A percentile compares a stretch with the other conserved stretches of the same genome.
phyloP scores from a whole-genome alignment of 305 asterid species.

The Solanum aculeatissimum region DNA sequence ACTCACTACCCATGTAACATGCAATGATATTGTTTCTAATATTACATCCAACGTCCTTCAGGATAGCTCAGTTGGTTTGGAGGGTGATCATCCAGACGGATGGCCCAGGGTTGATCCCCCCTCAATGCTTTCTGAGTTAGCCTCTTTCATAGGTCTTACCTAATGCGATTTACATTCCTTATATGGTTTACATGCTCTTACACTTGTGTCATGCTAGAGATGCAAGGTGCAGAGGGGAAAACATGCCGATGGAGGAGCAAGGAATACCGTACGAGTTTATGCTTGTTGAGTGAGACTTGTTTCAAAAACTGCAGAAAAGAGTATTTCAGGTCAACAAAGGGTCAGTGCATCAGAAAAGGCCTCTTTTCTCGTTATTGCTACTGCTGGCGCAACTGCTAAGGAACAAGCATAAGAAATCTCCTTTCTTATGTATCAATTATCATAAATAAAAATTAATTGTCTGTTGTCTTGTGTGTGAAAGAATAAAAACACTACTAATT shows the following conservation, averaged over 20 bases:
- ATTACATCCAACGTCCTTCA: background rate
- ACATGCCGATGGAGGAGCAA: background rate
- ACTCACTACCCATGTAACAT: background rate
- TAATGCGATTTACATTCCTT: too few species aligned
- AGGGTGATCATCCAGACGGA: too few species aligned
- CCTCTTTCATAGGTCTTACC: too few species aligned
- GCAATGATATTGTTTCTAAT: background rate
- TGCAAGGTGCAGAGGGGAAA: background rate
- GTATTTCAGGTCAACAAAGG: background rate
- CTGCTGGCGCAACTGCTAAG: background rate
- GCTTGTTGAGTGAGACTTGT: background rate
- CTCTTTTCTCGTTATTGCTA: background rate
- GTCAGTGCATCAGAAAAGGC: background rate
- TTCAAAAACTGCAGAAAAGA: background rate
- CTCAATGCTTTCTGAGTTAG: too few species aligned
- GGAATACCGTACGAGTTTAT: background rate
- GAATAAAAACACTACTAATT: background rate
- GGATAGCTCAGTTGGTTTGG: too few species aligned
- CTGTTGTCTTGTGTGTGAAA: background rate
- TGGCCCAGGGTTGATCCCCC: too few species aligned
- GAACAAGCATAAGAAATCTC: background rate
- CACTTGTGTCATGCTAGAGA: conserved; percentile 7
- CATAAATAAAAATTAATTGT: background rate
- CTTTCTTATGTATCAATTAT: background rate
- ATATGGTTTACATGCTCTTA: too few species aligned